Base-by-base conservation (phyloP, 83 land plant genomes). In the Thuja plicata region DNA sequence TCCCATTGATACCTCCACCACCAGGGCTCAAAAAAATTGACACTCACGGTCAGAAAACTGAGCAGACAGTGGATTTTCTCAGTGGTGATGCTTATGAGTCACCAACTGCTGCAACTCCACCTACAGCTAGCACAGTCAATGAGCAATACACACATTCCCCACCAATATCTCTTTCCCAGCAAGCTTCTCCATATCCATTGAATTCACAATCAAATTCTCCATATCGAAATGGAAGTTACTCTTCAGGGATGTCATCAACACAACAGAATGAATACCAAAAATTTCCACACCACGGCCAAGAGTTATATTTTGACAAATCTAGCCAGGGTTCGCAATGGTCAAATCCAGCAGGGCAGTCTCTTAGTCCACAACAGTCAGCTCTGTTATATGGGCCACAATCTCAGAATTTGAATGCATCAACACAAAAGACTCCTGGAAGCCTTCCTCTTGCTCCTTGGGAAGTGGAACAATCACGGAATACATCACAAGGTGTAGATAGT, bases 81-180 rank as follows among this genome's bases (percentile, higher is more conserved):
- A 94, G 95, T 90, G 95, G 95, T 1, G 95, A 93, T 87, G 15
- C 70, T 7, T 93, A 89, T 40, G 90, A 89, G 45, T 89, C 90
- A 40, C 82, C 82, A 79, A 79, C 82, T 38, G 43, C 82, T 79
- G 82, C 45, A 79, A 79, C 82, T 79, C 82, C 45, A 38, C 82
- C 82, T 40, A 6, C 82, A 79, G 82, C 82, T 79, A 79, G 45
- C 46, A 38, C 82, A 79, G 45, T 41, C 82, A 79, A 41, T 79
- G 82, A 41, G 27, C 82, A 40, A 79, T 32, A 79, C 82, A 79
- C 43, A 41, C 46, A 79, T 41, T 38, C 46, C 45, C 38, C 82
- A 40, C 82, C 82, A 32, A 46, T 38, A 7, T 40, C 82, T 40
- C 38, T 79, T 32, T 79, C 82, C 82, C 82, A 40, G 43, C 82